Evolutionary conservation across 1,284 basidiomycete species (phyloP), one percentile per base, ranked within the genome.

Genomic region (Thecaphora thlaspeos): DNA sequence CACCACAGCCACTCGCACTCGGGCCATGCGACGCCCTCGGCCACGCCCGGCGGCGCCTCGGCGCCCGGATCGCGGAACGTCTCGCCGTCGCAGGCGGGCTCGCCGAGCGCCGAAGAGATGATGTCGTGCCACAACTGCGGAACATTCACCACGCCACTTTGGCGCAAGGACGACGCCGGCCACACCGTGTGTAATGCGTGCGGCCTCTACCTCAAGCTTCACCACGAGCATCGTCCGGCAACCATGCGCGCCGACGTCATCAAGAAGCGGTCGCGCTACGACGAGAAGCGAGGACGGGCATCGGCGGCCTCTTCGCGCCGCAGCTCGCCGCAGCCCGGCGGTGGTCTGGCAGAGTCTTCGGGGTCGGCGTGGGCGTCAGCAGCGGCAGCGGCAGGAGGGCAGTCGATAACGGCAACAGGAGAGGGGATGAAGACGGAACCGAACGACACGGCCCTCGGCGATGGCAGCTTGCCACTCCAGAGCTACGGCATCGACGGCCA

Each of bases 241-340:
- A 66, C 62, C 23, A 75, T 74, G 64, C 52, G 75, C 3, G 71
- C 71, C 11, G 75, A 77, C 45, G 64, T 73, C 30, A 76, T 77
- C 46, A 70, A 70, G 45, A 75, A 74, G 52, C 54, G 74, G 8
- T 62, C 67, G 38, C 51, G 74, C 17, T 73, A 72, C 26, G 72
- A 76, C 23, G 62, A 65, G 54, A 65, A 65, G 51, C 41, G 62
- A 21, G 62, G 54, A 3, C 19, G 57, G 1, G 50, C 47, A 3
- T 55, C 51, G 14, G 45, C 57, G 3, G 54, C 54, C 4, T 51
- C 24, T 24, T 65, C 62, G 26, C 36, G 57, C 3, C 22, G 55
- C 14, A 65, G 52, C 8, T 57, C 54, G 39, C 62, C 62, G 15
- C 62, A 65, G 48, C 62, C 62, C 28, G 42, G 43, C 36, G 47